Base-by-base conservation (phyloP, 1,284 basidiomycete genomes). In the Irpex sp. region DNA sequence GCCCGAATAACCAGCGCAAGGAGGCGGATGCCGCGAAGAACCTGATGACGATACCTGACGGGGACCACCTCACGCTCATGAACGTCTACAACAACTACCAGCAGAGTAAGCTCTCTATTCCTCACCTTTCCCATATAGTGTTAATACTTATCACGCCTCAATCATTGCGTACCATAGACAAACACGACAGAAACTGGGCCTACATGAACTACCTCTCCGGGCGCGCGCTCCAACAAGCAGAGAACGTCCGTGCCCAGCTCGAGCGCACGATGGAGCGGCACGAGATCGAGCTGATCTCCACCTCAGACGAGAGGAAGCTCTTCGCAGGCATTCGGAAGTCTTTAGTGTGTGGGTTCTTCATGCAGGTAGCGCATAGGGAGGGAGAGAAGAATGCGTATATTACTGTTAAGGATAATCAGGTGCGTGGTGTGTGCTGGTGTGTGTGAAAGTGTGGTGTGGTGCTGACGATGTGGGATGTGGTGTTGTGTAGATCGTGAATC, bases 311-410 rank as follows among this genome's bases (percentile, higher is more conserved):
- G 75, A 86, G 86, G 74, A 92, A 89, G 71, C 87, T 94, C 72
- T 93, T 88, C 77, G 72, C 79, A 63, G 91, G 92, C 70, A 90
- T 99, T 64, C 87, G 94, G 33, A 89, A 91, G 76, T 90, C 92
- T 1, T 81, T 99, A 51, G 90, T 94, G 0, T 93, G 91, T 71
- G 97, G 96, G 0, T 99, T 95, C 83, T 99, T 99, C 79, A 98
- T 98, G 97, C 97, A 98, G 75, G 89, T 97, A 6, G 97, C 96
- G 4, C 95, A 98, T 76, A 94, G 94, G 75, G 93, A 95, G 72
- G 94, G 94, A n/a, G 92, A 94, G 70, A 95, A 94, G 79, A 87
- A 87, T 2, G 83, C 80, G 63, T 96, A 96, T 74, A 72, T 89
- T 67, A 98, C 95, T 0, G 88, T 97, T 67, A 98, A 98, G 78